Evolutionary conservation across 148 eudicot genomes (phyloP).

Genomic region (Vaccinium myrtillus): DNA sequence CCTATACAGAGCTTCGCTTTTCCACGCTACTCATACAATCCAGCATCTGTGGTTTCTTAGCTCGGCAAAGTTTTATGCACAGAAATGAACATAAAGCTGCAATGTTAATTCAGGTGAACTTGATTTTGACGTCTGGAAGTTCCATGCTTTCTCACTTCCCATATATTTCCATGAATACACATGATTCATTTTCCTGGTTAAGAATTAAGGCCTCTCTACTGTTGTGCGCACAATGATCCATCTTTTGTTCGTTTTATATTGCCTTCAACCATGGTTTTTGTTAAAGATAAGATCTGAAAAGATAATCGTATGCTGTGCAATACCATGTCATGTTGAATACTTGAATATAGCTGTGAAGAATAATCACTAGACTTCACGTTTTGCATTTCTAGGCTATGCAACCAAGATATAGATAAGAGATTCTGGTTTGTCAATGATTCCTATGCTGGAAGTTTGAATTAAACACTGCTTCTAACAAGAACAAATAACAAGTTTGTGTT

Average conservation of each 20-base stretch:
- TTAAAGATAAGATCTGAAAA: not conserved
- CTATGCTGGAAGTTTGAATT: not conserved
- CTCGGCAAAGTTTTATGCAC: constrained; percentile 57
- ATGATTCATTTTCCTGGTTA: not conserved
- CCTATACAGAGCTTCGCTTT: constrained; percentile 45
- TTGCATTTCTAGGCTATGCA: not conserved
- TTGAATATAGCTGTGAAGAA: too few relatives aligned
- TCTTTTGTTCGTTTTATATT: not conserved
- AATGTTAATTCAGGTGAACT: constrained; percentile 70
- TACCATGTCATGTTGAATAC: not conserved
- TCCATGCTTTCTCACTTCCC: not conserved
- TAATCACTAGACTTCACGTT: not conserved
- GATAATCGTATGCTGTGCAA: not conserved
- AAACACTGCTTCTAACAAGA: too few relatives aligned
- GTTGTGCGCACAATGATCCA: not conserved
- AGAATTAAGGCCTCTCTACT: not conserved
- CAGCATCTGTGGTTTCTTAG: constrained; percentile 63
- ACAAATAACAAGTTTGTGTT: not conserved
- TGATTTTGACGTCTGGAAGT: not conserved
- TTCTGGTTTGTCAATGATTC: not conserved
- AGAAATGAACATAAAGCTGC: constrained; percentile 76
- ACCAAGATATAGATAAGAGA: not conserved
- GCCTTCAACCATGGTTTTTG: not conserved
- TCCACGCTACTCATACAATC: constrained; percentile 63
- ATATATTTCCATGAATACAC: not conserved